A percentile compares a stretch with the other conserved stretches of the same genome.
phyloP scores from a whole-genome alignment of 257 asterid species.

The Petunia secreta region DNA sequence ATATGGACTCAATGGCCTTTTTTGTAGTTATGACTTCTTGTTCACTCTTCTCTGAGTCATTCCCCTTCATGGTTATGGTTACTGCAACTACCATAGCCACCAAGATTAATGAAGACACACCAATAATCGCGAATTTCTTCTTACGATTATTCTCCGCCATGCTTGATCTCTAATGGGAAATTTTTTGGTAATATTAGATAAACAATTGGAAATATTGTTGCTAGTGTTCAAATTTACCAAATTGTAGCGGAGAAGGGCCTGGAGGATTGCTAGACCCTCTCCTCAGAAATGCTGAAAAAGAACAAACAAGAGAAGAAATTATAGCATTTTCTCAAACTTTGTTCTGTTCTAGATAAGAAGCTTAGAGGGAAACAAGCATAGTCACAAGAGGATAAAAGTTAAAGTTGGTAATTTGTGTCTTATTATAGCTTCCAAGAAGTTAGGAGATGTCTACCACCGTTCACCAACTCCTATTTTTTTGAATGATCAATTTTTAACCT shows the following conservation, averaged over 20 bases:
- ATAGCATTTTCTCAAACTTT: conserved; percentile 8
- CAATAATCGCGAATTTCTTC: conserved; percentile 45
- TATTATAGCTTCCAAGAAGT: conserved; percentile 19
- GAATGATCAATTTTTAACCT: conserved; percentile 9
- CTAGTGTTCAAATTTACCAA: conserved; percentile 4
- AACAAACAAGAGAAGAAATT: conserved; percentile 10
- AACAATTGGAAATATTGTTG: background rate
- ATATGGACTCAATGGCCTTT: conserved; percentile 64
- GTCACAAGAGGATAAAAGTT: conserved; percentile 8
- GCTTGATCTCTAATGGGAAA: conserved; percentile 11
- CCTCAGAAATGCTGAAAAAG: conserved; percentile 23
- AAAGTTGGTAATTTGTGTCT: conserved; percentile 16
- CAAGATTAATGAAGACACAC: conserved; percentile 48
- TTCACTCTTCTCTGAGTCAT: background rate
- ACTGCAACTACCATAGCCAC: conserved; percentile 66
- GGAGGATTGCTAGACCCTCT: conserved; percentile 28
- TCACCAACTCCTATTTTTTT: conserved; percentile 11
- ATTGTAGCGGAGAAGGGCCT: conserved; percentile 32
- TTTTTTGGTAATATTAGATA: background rate
- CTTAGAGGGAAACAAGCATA: conserved; percentile 26
- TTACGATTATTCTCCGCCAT: conserved; percentile 51
- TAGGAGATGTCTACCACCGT: conserved; percentile 13
- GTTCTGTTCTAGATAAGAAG: conserved; percentile 24
- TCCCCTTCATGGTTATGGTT: conserved; percentile 29
- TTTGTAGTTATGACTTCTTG: conserved; percentile 31